phyloP scores from a whole-genome alignment of 2,329 filamentous ascomycete species.

The Rhexocercosporidium sp. region DNA sequence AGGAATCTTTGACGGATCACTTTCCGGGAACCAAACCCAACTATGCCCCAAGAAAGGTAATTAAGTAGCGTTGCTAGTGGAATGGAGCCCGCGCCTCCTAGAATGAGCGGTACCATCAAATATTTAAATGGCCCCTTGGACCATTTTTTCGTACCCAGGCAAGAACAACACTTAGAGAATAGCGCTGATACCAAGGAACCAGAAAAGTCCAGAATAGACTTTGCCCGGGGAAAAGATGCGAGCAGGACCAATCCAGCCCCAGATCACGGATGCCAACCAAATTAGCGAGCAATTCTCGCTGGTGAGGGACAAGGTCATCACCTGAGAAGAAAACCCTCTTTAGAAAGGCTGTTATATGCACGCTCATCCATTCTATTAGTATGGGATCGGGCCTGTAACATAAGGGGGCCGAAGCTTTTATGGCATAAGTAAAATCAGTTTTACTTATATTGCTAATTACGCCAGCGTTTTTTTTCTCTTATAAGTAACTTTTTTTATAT shows the following conservation, averaged over 20 bases:
- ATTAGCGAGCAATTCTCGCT: no score
- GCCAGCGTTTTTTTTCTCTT: no score
- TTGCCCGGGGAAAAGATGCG: conserved; percentile 71
- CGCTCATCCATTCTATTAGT: no score
- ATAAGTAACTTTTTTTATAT: no score
- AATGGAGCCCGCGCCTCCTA: conserved; percentile 31
- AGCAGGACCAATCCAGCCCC: conserved; percentile 74
- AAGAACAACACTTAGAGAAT: conserved; percentile 66
- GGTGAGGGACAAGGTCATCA: no score
- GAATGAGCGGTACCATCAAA: conserved; percentile 33
- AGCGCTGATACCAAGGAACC: conserved; percentile 73
- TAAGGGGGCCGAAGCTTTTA: no score
- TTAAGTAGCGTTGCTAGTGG: conserved; percentile 75
- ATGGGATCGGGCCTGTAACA: no score
- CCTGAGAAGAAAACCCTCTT: no score
- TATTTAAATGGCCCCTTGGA: conserved; percentile 63
- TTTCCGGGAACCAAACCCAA: conserved; percentile 73
- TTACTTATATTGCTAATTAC: no score
- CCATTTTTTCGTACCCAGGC: conserved; percentile 56
- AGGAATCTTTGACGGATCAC: conserved; percentile 67
- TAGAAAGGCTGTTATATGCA: no score
- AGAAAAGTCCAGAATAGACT: conserved; percentile 69
- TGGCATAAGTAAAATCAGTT: no score
- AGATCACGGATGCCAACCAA: conserved; percentile 64
- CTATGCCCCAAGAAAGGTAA: conserved; percentile 71